Percentiles rank a stretch among this genome's conserved stretches.
Evolutionary conservation across 2,329 filamentous ascomycete genomes (phyloP).

Genomic region (Fusarium sterilihyphosum): DNA sequence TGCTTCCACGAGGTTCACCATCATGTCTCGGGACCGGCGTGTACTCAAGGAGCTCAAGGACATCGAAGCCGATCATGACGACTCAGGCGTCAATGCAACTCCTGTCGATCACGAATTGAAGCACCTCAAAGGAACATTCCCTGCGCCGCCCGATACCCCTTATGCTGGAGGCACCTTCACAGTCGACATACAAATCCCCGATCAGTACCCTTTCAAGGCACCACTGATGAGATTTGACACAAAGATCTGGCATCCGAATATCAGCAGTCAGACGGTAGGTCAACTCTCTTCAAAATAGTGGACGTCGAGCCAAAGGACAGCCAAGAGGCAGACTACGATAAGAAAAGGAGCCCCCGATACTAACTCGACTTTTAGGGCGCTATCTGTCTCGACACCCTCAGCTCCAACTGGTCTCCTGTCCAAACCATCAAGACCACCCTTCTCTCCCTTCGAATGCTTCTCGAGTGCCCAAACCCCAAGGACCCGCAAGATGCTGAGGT

Average conservation of each 20-base stretch:
- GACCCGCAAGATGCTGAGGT: constrained; percentile 98
- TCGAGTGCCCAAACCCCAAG: constrained; percentile 92
- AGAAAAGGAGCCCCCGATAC: background rate
- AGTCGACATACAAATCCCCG: constrained; percentile 88
- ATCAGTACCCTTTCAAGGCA: constrained; percentile 92
- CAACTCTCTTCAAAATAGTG: background rate
- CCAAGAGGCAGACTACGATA: background rate
- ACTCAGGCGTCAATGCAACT: constrained; percentile 79
- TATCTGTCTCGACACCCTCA: constrained; percentile 94
- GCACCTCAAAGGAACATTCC: constrained; percentile 84
- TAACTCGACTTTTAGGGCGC: constrained; percentile 73
- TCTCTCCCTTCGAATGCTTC: constrained; percentile 90
- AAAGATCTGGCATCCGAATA: constrained; percentile 96
- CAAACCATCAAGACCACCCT: constrained; percentile 96
- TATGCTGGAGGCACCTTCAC: constrained; percentile 87
- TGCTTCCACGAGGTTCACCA: constrained; percentile 49
- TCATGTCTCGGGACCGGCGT: constrained; percentile 60
- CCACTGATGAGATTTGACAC: constrained; percentile 92
- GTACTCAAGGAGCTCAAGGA: constrained; percentile 82
- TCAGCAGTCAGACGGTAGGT: constrained; percentile 90
- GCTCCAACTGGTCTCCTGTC: constrained; percentile 92
- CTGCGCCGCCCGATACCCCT: constrained; percentile 89
- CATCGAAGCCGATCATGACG: constrained; percentile 75
- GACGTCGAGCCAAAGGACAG: background rate
- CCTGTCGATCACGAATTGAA: constrained; percentile 75